These are phyloP conservation scores for Tylopilus cervinicoccineus DNA, from an alignment of 768 basidiomycete genomes.

Conservation along the genomic window DNA sequence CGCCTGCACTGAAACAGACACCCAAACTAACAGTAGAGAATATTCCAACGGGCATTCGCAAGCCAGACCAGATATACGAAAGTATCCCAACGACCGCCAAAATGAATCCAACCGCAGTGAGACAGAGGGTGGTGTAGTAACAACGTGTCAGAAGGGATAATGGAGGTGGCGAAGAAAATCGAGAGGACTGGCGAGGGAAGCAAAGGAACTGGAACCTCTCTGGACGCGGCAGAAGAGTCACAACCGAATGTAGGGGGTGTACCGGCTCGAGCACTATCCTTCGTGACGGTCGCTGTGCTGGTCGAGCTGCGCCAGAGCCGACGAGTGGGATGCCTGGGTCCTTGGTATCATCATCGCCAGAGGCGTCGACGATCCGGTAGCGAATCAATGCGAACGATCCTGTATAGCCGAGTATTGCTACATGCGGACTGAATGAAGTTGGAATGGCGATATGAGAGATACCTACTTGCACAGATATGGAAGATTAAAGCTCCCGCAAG, in stretches of 20 bases:
- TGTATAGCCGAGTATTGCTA: slow-evolving; percentile 26
- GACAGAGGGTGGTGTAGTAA: slow-evolving; percentile 24
- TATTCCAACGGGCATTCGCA: slow-evolving; percentile 24
- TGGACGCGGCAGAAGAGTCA: neutral
- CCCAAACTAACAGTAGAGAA: slow-evolving; percentile 27
- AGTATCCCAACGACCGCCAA: slow-evolving; percentile 26
- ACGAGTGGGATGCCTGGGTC: slow-evolving; percentile 2
- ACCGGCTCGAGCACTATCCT: slow-evolving; percentile 17
- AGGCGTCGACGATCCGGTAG: slow-evolving; percentile 21
- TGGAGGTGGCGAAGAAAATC: slow-evolving; percentile 6
- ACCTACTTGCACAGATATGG: slow-evolving; percentile 28
- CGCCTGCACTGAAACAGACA: slow-evolving; percentile 9
- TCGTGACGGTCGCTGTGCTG: slow-evolving; percentile 4
- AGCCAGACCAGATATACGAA: slow-evolving; percentile 22
- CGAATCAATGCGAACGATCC: slow-evolving; percentile 29
- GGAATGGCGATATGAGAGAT: neutral
- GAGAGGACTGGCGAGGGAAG: neutral
- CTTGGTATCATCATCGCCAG: slow-evolving; percentile 13
- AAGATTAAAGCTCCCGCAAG: slow-evolving; percentile 30
- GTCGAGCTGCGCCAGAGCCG: slow-evolving; percentile 2
- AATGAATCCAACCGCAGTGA: slow-evolving; percentile 23
- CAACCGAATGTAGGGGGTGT: slow-evolving; percentile 1
- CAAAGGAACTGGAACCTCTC: neutral
- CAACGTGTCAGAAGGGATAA: slow-evolving; percentile 22
- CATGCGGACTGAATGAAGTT: neutral